Evolutionary conservation across 768 basidiomycete species (phyloP).

Genomic region (Termitomyces sp.): DNA sequence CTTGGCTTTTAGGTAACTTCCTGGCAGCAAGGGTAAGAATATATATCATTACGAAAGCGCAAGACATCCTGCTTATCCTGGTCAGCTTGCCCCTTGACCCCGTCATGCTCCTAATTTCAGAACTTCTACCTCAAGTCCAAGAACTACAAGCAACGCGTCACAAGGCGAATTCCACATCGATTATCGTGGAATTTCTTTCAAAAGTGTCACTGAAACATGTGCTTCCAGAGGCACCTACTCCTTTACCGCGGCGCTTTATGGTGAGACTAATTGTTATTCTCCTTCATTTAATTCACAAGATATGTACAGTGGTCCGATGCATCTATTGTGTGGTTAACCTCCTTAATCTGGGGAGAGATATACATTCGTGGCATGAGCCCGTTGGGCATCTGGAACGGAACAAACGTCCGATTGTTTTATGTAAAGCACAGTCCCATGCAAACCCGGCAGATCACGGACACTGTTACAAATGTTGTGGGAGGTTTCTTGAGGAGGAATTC

Average conservation of each 20-base stretch:
- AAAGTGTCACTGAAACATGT: conserved; percentile 67
- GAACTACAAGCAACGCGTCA: conserved; percentile 68
- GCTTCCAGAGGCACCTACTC: conserved; percentile 65
- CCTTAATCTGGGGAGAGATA: conserved; percentile 92
- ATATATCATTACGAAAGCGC: neutral
- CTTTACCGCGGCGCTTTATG: conserved; percentile 71
- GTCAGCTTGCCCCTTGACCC: conserved; percentile 82
- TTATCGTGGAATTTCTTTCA: conserved; percentile 73
- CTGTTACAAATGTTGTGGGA: conserved; percentile 79
- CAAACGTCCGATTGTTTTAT: conserved; percentile 85
- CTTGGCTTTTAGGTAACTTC: conserved; percentile 62
- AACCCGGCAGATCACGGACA: conserved; percentile 69
- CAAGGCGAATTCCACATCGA: conserved; percentile 58
- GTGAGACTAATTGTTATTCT: conserved; percentile 38
- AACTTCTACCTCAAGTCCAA: conserved; percentile 83
- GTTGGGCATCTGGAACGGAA: conserved; percentile 87
- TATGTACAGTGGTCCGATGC: conserved; percentile 81
- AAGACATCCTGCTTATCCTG: neutral
- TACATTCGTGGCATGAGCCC: conserved; percentile 89
- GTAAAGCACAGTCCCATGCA: conserved; percentile 80
- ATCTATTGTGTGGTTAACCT: conserved; percentile 89
- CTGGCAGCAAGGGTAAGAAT: conserved; percentile 89
- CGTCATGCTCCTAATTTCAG: conserved; percentile 84
- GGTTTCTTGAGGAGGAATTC: conserved; percentile 61
- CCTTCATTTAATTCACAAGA: conserved; percentile 4